A percentile compares a stretch with the other conserved stretches of the same genome.
These are phyloP conservation scores for Abrus precatorius DNA, from an alignment of 306 rosid genomes.

Conservation along the genomic window DNA sequence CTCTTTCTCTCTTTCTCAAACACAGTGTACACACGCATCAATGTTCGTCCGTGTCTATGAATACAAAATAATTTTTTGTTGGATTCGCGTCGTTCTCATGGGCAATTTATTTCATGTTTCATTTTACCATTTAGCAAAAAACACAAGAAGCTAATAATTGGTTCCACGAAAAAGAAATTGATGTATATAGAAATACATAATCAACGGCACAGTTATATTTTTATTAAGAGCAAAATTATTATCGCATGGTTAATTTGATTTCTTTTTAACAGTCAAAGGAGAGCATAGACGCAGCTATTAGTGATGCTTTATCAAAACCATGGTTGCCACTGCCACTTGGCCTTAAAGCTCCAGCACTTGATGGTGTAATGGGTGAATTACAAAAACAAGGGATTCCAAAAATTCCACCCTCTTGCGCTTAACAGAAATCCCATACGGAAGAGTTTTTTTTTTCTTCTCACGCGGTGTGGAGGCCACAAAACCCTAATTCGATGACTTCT, in stretches of 20 bases:
- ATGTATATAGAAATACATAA: not conserved
- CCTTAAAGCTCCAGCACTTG: constrained; percentile 81
- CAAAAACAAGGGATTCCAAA: constrained; percentile 85
- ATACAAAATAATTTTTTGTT: constrained; percentile 10
- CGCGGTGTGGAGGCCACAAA: constrained; percentile 40
- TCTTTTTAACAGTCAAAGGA: constrained; percentile 78
- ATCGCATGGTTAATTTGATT: constrained; percentile 2
- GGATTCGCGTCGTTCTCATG: constrained; percentile 21
- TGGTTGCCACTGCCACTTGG: constrained; percentile 96
- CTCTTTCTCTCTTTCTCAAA: not conserved
- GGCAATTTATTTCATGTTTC: constrained; percentile 26
- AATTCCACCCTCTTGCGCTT: constrained; percentile 82
- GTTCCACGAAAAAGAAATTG: not conserved
- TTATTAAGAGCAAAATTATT: not conserved
- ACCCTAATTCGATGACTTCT: constrained; percentile 80
- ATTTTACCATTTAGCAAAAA: not conserved
- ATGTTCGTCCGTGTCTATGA: constrained; percentile 44
- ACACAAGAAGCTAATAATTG: not conserved
- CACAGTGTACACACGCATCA: not conserved
- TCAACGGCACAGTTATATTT: not conserved
- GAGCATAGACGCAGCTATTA: constrained; percentile 88
- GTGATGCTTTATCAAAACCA: constrained; percentile 86
- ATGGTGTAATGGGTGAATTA: constrained; percentile 78
- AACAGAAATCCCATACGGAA: not conserved
- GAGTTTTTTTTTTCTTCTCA: constrained; percentile 13